Percentiles rank a stretch among this genome's conserved stretches.
phyloP scores from a whole-genome alignment of 495 filamentous ascomycete species.

The Glonium stellatum region DNA sequence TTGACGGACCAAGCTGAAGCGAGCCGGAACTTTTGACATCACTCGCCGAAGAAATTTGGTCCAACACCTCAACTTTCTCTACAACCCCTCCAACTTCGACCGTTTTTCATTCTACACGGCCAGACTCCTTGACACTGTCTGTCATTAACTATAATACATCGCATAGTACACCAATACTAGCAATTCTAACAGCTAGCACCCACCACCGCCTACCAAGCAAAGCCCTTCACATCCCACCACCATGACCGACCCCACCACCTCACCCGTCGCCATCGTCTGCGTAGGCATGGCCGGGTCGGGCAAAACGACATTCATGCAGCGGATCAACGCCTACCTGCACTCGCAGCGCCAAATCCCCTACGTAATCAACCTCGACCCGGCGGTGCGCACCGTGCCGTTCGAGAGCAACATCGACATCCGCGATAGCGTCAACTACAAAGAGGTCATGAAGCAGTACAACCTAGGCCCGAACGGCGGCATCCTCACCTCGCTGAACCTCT shows the following conservation, averaged over 20 bases:
- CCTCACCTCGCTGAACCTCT: slow-evolving; percentile 88
- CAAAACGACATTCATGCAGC: slow-evolving; percentile 98
- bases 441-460: slow-evolving; percentile 99
- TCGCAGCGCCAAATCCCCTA: slow-evolving; percentile 61
- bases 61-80: background rate
- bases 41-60: slow-evolving; percentile 1
- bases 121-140: too few relatives aligned
- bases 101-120: too few relatives aligned
- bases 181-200: background rate
- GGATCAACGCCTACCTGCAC: slow-evolving; percentile 87
- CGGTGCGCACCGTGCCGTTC: slow-evolving; percentile 92
- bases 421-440: slow-evolving; percentile 97
- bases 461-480: slow-evolving; percentile 98
- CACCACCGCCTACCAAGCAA: background rate
- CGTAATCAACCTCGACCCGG: slow-evolving; percentile 94
- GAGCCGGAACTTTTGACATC: background rate
- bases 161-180: too few relatives aligned
- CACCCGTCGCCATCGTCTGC: slow-evolving; percentile 75
- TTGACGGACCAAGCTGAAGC: background rate
- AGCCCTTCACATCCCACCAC: slow-evolving; percentile 5
- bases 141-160: too few relatives aligned
- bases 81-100: background rate
- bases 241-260: slow-evolving; percentile 22
- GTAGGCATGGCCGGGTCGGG: slow-evolving; percentile 97
- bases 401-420: slow-evolving; percentile 96